Evolutionary conservation across 805 yeast species (phyloP).

Genomic region (Starmerella floris): DNA sequence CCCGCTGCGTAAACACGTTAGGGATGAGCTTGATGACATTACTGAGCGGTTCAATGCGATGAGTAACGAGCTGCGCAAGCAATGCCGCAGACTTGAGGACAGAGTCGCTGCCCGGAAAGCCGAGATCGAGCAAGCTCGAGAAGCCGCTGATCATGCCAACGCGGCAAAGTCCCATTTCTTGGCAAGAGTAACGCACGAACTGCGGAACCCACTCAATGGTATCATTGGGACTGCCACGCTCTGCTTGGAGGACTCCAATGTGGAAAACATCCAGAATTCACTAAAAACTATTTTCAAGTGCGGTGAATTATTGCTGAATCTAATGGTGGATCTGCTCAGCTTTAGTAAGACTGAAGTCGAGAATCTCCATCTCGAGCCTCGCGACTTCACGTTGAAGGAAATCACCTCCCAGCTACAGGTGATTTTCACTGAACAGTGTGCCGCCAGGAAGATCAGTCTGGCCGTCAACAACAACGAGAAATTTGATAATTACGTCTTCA

Average conservation of each 20-base stretch:
- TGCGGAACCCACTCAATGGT: constrained; percentile 92
- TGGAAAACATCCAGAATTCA: constrained; percentile 51
- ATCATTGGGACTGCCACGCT: constrained; percentile 92
- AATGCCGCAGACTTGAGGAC: constrained; percentile 74
- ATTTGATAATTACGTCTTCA: constrained; percentile 37
- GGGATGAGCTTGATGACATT: constrained; percentile 76
- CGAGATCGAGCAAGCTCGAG: constrained; percentile 71
- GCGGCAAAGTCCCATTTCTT: constrained; percentile 91
- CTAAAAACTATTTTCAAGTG: constrained; percentile 74
- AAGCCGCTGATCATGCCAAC: constrained; percentile 79
- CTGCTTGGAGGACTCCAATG: constrained; percentile 69
- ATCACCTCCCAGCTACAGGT: constrained; percentile 74
- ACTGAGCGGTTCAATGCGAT: constrained; percentile 86
- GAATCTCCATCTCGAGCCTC: constrained; percentile 66
- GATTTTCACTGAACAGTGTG: constrained; percentile 55
- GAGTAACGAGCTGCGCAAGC: constrained; percentile 79
- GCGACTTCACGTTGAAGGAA: constrained; percentile 66
- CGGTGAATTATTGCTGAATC: constrained; percentile 79
- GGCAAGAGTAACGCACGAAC: constrained; percentile 85
- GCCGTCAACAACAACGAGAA: constrained; percentile 30
- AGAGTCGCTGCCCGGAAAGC: constrained; percentile 75
- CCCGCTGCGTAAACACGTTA: constrained; percentile 19
- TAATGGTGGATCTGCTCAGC: constrained; percentile 78
- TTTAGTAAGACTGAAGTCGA: constrained; percentile 86
- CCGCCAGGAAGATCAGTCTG: constrained; percentile 49